Base-by-base conservation (phyloP, 495 filamentous ascomycete species). In the Aspergillus asperescens region DNA sequence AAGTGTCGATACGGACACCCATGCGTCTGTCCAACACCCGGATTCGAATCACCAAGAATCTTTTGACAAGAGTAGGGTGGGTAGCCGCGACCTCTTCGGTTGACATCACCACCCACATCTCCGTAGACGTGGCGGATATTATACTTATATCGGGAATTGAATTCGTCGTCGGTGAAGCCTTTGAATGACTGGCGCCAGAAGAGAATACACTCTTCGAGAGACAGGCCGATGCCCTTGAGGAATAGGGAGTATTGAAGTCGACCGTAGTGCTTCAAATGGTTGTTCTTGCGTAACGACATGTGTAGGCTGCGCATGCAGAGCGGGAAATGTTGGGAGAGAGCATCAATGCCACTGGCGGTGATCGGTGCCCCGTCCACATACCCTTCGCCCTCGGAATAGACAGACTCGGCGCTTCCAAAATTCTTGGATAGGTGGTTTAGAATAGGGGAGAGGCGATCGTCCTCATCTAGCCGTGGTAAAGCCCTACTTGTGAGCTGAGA, bases 1-100 rank as follows among this genome's bases (percentile, higher is more conserved):
- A 92, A 95, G 67, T 96, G 93, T 13, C 94, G 80, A 62, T 97
- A 99, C 6, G 94, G 94, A 65, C 94, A 99, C 12, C 94, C 94
- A 63, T 99, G 91, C 1, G 81, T 78, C 64, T 97, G 89, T 8
- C 90, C 91, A 13, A 83, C 79, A 1, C 89, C 85, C 1, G 92
- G 90, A 8, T 85, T 81, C 54, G 87, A 82, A 60, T 97, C 93
- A 1, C 81, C 87, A 4, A 97, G 75, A 48, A 99, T 90, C 70
- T 91, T 95, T 61, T 97, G 92, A 68, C 94, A 99, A 13, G 86
- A 89, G 58, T 88, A 89, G 0, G 94, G 90, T 37, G 84, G 85
- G 62, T 96, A 96, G 42, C 93, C 90, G 32, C 85, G 79, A 28
- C 87, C 85, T 23, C 90, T 82, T 22, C 90, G 78, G 62, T 90